Conservation (phyloP, 2,329 filamentous ascomycete species). For the Scortechinia acanthostroma region DNA sequence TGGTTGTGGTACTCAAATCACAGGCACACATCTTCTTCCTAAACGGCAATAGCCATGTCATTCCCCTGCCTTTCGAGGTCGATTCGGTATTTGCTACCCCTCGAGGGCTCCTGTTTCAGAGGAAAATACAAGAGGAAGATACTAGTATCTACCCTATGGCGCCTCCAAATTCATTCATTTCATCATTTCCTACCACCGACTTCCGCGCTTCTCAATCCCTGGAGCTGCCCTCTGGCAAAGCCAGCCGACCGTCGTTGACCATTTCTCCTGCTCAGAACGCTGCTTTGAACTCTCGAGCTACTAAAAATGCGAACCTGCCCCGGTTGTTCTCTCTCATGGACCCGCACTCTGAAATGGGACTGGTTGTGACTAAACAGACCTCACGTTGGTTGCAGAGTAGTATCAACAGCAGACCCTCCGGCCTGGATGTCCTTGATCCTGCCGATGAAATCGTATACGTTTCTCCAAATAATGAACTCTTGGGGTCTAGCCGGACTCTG, state of each 20-base stretch:
- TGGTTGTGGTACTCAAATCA: slow-evolving; percentile 54
- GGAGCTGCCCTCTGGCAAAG: not conserved
- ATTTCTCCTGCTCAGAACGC: not conserved
- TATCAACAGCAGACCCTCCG: slow-evolving; percentile 18
- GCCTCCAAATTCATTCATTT: slow-evolving; percentile 1
- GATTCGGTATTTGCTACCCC: slow-evolving; percentile 49
- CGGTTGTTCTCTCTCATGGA: slow-evolving; percentile 78
- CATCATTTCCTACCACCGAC: not conserved
- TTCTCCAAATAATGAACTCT: slow-evolving; percentile 54
- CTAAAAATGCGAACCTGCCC: slow-evolving; percentile 45
- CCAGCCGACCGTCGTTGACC: not conserved
- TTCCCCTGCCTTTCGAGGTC: slow-evolving; percentile 59
- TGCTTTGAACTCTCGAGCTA: not conserved
- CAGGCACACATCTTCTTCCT: slow-evolving; percentile 59
- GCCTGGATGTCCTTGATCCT: slow-evolving; percentile 54
- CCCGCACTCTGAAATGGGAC: slow-evolving; percentile 76
- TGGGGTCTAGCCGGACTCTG: slow-evolving; percentile 17
- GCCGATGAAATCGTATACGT: slow-evolving; percentile 81
- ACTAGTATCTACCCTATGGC: slow-evolving; percentile 4
- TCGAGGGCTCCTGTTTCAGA: slow-evolving; percentile 47
- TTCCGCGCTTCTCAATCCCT: not conserved
- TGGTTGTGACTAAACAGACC: slow-evolving; percentile 62
- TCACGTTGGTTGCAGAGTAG: slow-evolving; percentile 21
- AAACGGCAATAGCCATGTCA: slow-evolving; percentile 47
- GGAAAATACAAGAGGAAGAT: slow-evolving; percentile 28